Evolutionary conservation across 352 stramenopile genomes (phyloP), one percentile per base, ranked within the genome.

Genomic region (Globisporangium cylindrosporum): DNA sequence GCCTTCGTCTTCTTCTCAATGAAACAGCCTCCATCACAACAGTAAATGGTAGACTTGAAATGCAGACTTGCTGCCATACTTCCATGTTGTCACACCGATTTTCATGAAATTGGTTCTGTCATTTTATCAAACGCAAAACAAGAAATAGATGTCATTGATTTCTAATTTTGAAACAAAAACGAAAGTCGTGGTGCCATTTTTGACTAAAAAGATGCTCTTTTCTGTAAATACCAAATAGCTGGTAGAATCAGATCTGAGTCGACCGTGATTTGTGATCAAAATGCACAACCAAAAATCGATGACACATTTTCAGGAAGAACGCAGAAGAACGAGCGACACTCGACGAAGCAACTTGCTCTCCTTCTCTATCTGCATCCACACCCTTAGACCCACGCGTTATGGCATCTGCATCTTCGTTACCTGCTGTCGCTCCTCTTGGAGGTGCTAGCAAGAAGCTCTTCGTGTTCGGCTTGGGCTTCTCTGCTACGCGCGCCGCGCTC

Each of bases 401-500:
- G 62, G 4, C 14, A 22, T 25, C 49, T n/a, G 4, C 22, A 10
- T n/a, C 29, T 24, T 4, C 7, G 25, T 0, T 6, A 1, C 20
- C 41, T 51, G 43, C 36, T 25, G 15, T 12, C 22, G 5, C 7
- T 38, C 0, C 12, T 3, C n/a, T 24, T 15, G 18, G 15, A 8
- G 22, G 36, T 3, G 14, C 24, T 1, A 43, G 4, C 8, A 78
- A 79, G 27, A 89, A 89, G 69, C 77, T 93, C 38, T 97, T 98
- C 69, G 86, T 98, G 25, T 97, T 98, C 69, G 92, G 92, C 36
- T 68, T 97, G 27, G 92, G 92, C 29, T 98, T 90, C 78, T 88
- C 90, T 15, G 91, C 89, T 18, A 77, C 80, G 15, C 84, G 86
- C 59, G 77, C 93, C 7, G 91, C 89, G 4, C 71, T 80, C 22